phyloP scores from a whole-genome alignment of 805 yeast genomes.

The Metahyphopichia silvanorum region DNA sequence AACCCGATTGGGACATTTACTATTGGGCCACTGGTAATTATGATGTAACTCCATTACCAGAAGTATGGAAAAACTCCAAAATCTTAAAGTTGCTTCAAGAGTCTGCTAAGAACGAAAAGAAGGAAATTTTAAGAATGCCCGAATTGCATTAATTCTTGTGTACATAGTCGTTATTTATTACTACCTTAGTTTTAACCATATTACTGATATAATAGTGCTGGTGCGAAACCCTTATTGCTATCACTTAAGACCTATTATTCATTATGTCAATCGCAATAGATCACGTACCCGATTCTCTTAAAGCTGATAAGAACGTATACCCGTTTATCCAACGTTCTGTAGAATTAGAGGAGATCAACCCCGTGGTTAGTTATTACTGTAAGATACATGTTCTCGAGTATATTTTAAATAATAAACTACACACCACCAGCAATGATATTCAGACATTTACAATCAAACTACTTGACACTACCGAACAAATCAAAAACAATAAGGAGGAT shows the following conservation, averaged over 20 bases:
- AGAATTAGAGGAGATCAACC: constrained; percentile 58
- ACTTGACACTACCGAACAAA: constrained; percentile 67
- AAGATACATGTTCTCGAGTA: constrained; percentile 66
- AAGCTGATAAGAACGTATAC: constrained; percentile 31
- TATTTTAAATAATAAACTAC: constrained; percentile 59
- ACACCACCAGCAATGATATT: constrained; percentile 50
- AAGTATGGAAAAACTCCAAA: constrained; percentile 70
- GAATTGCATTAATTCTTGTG: constrained; percentile 23
- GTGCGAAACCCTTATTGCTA: too few species aligned
- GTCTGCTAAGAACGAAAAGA: constrained; percentile 67
- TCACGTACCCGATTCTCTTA: constrained; percentile 23
- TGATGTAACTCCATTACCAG: constrained; percentile 82
- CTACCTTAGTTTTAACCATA: neutral
- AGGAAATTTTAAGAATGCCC: constrained; percentile 86
- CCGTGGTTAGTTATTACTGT: constrained; percentile 72
- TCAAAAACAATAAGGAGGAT: constrained; percentile 42
- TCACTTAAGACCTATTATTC: too few species aligned
- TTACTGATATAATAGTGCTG: constrained; percentile 1
- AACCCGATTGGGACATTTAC: constrained; percentile 98
- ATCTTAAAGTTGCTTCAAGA: constrained; percentile 66
- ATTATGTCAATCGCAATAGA: neutral
- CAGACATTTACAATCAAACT: constrained; percentile 59
- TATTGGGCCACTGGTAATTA: constrained; percentile 94
- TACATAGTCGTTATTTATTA: constrained; percentile 1
- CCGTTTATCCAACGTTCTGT: constrained; percentile 52